phyloP scores from a whole-genome alignment of 2,329 filamentous ascomycete genomes.

The Trichoderma afroharzianum region DNA sequence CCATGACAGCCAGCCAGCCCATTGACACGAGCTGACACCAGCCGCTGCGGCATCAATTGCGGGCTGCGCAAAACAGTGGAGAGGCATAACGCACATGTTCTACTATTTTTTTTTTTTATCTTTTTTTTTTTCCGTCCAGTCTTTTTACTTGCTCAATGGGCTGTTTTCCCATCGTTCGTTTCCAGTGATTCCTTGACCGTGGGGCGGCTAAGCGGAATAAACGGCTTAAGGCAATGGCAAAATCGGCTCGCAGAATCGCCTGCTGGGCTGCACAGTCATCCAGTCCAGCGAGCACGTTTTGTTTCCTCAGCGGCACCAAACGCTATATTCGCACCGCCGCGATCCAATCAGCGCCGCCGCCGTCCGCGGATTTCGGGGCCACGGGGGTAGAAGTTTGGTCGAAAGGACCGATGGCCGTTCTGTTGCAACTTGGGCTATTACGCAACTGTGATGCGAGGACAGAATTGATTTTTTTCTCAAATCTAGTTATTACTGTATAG shows the following conservation, averaged over 20 bases:
- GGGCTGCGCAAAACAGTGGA: neutral
- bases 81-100: neutral
- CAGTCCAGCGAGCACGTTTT: constrained; percentile 19
- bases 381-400: neutral
- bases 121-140: neutral
- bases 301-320: constrained; percentile 10
- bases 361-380: neutral
- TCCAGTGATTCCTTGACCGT: neutral
- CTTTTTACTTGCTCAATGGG: neutral
- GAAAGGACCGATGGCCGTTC: neutral
- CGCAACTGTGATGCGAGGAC: constrained; percentile 20
- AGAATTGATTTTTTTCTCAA: neutral
- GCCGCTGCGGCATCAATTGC: neutral
- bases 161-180: neutral
- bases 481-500: neutral
- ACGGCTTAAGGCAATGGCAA: constrained; percentile 1
- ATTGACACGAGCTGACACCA: neutral
- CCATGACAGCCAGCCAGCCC: neutral
- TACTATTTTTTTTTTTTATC: neutral
- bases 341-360: constrained; percentile 8
- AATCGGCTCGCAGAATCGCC: neutral
- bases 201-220: neutral
- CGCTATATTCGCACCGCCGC: neutral
- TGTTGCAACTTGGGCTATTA: constrained; percentile 15
- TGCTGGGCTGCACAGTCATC: neutral